Conservation (phyloP, 139 green algal genomes). For the Chlorella ohadii region DNA sequence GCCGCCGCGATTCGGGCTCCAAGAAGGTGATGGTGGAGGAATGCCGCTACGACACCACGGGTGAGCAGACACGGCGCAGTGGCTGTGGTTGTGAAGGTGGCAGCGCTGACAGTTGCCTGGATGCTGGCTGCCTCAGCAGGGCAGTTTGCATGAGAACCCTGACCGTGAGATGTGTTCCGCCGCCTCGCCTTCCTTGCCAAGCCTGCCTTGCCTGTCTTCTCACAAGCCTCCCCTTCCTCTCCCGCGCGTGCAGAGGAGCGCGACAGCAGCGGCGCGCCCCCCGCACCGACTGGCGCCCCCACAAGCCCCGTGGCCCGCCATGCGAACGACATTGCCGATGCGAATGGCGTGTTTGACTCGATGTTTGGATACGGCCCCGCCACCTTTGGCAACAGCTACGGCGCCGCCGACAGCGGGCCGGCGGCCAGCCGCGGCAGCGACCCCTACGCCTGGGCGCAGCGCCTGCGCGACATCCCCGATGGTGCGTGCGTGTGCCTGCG, state of each 20-base stretch:
- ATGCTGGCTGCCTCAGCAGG: too few species aligned
- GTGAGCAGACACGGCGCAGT: neutral
- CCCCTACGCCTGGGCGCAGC: constrained; percentile 66
- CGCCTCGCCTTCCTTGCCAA: neutral
- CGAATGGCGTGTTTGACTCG: constrained; percentile 48
- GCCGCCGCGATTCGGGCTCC: constrained; percentile 36
- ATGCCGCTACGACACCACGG: constrained; percentile 46
- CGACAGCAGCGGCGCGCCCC: neutral
- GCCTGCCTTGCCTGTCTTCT: too few species aligned
- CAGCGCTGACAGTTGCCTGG: neutral
- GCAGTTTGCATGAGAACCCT: too few species aligned
- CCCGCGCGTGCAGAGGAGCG: neutral
- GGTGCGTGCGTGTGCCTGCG: too few species aligned
- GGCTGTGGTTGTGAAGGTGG: neutral
- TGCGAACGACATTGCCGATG: constrained; percentile 18
- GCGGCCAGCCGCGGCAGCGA: neutral
- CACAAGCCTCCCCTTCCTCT: too few species aligned
- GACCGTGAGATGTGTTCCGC: neutral
- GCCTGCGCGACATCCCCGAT: constrained; percentile 59
- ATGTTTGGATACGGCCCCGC: constrained; percentile 51
- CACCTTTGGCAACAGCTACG: constrained; percentile 28
- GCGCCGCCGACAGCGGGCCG: neutral
- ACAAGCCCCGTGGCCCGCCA: neutral
- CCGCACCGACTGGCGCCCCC: neutral
- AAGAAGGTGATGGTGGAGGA: constrained; percentile 51